phyloP scores from a whole-genome alignment of 78 protist species.

The Speleostelium caveatum region DNA sequence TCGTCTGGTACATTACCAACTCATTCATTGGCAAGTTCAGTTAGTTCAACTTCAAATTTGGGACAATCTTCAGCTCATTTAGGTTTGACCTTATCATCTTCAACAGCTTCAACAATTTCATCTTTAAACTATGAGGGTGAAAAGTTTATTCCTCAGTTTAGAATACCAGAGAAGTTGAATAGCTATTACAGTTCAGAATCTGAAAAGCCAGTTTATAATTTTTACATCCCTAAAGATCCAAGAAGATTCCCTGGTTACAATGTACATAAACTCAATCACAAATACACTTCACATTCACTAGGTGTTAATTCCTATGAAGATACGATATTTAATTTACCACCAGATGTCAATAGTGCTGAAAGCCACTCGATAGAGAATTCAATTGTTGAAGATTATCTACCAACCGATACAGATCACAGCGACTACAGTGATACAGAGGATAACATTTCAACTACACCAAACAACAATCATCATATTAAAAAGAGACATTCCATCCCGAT shows the following conservation, averaged over 20 bases:
- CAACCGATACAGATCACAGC: constrained; percentile 5
- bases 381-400: neutral
- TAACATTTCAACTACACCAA: constrained; percentile 21
- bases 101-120: neutral
- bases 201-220: constrained; percentile 29
- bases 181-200: neutral
- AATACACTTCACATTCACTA: constrained; percentile 68
- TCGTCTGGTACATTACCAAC: too few species aligned
- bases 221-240: constrained; percentile 67
- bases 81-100: neutral
- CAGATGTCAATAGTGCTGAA: neutral
- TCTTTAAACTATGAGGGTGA: neutral
- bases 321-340: constrained; percentile 55
- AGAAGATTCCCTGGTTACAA: constrained; percentile 47
- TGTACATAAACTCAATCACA: constrained; percentile 25
- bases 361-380: neutral
- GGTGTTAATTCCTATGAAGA: constrained; percentile 76
- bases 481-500: neutral
- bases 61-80: too few species aligned
- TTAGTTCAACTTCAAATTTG: neutral
- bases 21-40: neutral
- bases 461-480: neutral
- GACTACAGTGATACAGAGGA: constrained; percentile 25
- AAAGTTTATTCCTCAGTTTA: constrained; percentile 49
- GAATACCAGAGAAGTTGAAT: constrained; percentile 27